Evolutionary conservation across 2,329 filamentous ascomycete genomes (phyloP).

Genomic region (Monilinia fructicola): DNA sequence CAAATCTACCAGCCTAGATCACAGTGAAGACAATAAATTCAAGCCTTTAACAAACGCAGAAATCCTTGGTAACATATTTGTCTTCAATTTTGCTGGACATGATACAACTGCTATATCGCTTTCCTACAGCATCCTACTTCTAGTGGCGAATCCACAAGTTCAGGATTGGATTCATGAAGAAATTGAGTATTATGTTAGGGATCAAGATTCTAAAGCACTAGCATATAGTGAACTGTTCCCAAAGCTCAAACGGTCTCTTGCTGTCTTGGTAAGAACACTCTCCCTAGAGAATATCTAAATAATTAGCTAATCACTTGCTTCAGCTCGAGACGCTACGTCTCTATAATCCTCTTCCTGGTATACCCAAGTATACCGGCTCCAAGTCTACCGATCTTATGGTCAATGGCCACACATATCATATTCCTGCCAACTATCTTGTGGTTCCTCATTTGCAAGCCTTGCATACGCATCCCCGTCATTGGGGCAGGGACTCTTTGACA

Average conservation of each 20-base stretch:
- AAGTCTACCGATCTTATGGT: constrained; percentile 23
- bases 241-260: constrained; percentile 43
- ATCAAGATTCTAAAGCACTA: constrained; percentile 37
- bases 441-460: constrained; percentile 32
- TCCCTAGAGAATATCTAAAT: neutral
- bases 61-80: constrained; percentile 37
- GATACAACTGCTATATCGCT: constrained; percentile 37
- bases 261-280: constrained; percentile 38
- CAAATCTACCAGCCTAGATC: neutral
- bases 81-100: constrained; percentile 37
- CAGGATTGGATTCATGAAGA: constrained; percentile 27
- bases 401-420: neutral
- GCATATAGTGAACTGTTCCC: constrained; percentile 43
- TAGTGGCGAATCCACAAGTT: constrained; percentile 27
- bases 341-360: constrained; percentile 52
- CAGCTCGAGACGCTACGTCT: constrained; percentile 51
- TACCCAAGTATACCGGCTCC: constrained; percentile 49
- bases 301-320: constrained; percentile 1
- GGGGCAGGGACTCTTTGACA: constrained; percentile 27
- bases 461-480: constrained; percentile 26
- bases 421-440: constrained; percentile 43
- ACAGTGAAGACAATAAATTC: constrained; percentile 27
- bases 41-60: constrained; percentile 39
- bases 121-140: constrained; percentile 30
- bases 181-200: constrained; percentile 21